Base-by-base conservation (phyloP, 208 protist species). In the Leishmania amazonensis region DNA sequence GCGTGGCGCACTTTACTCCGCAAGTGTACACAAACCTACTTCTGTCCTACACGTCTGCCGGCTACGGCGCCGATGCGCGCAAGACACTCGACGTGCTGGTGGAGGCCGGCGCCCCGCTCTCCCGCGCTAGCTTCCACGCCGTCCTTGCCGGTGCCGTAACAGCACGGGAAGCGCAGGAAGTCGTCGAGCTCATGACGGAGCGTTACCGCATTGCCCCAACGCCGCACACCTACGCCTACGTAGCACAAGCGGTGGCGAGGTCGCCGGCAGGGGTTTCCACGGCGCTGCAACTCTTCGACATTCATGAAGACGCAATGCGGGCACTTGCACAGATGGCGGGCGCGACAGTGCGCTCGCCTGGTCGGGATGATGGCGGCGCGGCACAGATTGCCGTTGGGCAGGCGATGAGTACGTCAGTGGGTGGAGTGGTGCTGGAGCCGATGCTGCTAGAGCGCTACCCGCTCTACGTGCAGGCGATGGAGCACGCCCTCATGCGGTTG, bases 1-100 rank as follows among this genome's bases (percentile, higher is more conserved):
- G 90, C 5, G 77, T 85, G 45, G 11, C 83, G 71, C 21, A 71
- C 45, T 89, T 97, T 53, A 84, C 88, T 4, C 88, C 95, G 1
- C 62, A 81, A 28, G 71, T 96, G 70, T 97, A 96, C 81, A 93
- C 93, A 24, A 95, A 95, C 80, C 85, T 97, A 40, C 79, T 97
- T 68, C 75, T 91, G 21, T 81, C 92, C 60, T 97, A 96, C 81
- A 78, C 86, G 7, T 79, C 85, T 40, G 90, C 88, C 3, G 91
- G 92, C 42, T 96, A 92, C 75, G 90, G 87, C 38, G 84, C 87
- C 31, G 95, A 97, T 81, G 93, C 93, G 15, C 86, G 86, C 31
- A 68, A 75, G 31, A 97, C 87, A 71, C 79, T 97, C 47, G 92
- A 96, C 17, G 92, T 96, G 28, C 88, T 97, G 24, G 85, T 93